Evolutionary conservation across 163 green algal species (phyloP).

Genomic region (Coccomyxa subellipsoidea): DNA sequence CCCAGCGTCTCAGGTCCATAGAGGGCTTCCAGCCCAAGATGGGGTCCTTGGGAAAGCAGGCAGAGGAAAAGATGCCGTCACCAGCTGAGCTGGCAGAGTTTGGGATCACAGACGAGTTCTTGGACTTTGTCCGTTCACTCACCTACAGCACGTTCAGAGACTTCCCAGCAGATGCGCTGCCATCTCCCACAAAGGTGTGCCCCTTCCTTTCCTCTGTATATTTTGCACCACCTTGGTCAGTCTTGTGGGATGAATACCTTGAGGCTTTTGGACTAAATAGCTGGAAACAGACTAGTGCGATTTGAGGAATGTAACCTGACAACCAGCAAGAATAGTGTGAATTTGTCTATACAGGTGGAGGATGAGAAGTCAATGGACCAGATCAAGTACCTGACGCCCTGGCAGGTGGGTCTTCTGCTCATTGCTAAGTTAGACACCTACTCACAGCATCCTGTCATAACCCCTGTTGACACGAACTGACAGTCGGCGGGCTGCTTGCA

Average conservation of each 20-base stretch:
- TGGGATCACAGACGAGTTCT: slow-evolving; percentile 45
- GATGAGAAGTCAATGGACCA: neutral
- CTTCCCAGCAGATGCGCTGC: slow-evolving; percentile 41
- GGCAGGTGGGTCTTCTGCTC: slow-evolving; percentile 24
- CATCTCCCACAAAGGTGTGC: neutral
- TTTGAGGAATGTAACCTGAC: no score
- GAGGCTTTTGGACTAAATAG: neutral
- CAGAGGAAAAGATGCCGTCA: neutral
- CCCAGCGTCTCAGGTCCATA: neutral
- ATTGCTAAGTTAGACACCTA: no score
- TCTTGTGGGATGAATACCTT: neutral
- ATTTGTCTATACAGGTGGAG: neutral
- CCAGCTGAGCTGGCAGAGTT: slow-evolving; percentile 31
- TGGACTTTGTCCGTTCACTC: slow-evolving; percentile 43
- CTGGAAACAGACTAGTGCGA: no score
- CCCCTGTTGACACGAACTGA: neutral
- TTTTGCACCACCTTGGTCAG: neutral
- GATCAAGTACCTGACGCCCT: slow-evolving; percentile 21
- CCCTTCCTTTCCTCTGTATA: neutral
- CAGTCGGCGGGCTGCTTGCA: neutral
- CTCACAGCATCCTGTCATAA: no score
- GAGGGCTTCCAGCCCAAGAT: neutral
- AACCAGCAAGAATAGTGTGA: no score
- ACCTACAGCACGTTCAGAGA: slow-evolving; percentile 55
- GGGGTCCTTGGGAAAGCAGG: neutral